Evolutionary conservation across 208 protist genomes (phyloP), one percentile per base, ranked within the genome.

Genomic region (Crithidia acanthocephali): DNA sequence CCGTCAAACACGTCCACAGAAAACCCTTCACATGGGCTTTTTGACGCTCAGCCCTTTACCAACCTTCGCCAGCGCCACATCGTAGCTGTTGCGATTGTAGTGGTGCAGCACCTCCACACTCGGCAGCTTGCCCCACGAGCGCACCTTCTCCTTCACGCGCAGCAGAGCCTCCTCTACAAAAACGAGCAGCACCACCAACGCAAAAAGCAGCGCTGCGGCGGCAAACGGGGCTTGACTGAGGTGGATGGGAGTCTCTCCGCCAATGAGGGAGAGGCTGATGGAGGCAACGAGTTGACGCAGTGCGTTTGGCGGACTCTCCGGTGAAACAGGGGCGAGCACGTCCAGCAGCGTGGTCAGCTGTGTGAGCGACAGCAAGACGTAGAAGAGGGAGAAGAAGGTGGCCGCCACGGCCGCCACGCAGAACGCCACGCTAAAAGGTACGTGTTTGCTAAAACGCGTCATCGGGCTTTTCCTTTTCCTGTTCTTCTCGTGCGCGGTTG

Each of bases 31-130:
- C 56, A 72, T 69, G 8, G 8, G 45, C 58, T 77, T 77, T 59
- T 76, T 80, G 18, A 50, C 42, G 23, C 32, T 15, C 10, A 76
- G 32, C 6, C 72, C 73, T 13, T 22, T n/a, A 20, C 73, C 73
- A 2, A 58, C 57, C 7, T 59, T 32, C 1, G 68, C 83, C 16
- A 81, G 7, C 15, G 80, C 81, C 18, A 51, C 63, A 18, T 85
- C 78, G 74, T 93, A 93, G 59, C 68, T 84, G 50, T 86, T 85
- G 37, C 48, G 32, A 66, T 94, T 94, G 74, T 90, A 85, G 68
- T 88, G 75, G 23, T 81, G 66, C 20, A 94, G 58, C 40, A 91
- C 77, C 33, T 88, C 72, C 9, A 70, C 32, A 16, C 74, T 68
- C 10, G 90, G 90, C 32, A 87, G 70, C 47, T 83, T 84, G 6